Conservation (phyloP, 1,139 yeast genomes). For the Debaryomyces robertsiae region DNA sequence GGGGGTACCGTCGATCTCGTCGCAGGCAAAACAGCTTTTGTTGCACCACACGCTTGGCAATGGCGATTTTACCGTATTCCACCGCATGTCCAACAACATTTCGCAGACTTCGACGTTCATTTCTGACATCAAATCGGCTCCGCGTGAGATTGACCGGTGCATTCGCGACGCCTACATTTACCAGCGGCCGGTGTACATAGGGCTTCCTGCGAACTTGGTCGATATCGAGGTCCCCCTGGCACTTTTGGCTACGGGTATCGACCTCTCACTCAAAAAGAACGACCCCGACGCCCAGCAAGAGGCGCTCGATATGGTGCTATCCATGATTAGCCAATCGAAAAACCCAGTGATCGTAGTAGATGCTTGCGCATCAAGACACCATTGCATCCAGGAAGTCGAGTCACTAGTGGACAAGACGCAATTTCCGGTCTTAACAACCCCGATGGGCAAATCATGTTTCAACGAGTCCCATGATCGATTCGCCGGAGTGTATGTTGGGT, state of each 20-base stretch:
- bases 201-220: conserved; percentile 80
- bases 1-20: conserved; percentile 41
- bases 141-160: conserved; percentile 70
- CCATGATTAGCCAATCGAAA: conserved; percentile 55
- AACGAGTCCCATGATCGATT: conserved; percentile 72
- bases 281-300: conserved; percentile 73
- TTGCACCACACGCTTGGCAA: conserved; percentile 51
- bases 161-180: conserved; percentile 68
- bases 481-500: conserved; percentile 87
- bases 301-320: conserved; percentile 59
- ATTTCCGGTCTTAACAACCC: conserved; percentile 84
- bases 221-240: conserved; percentile 61
- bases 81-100: conserved; percentile 60
- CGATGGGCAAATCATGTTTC: conserved; percentile 86
- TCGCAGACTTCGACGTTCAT: conserved; percentile 66
- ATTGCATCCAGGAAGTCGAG: conserved; percentile 61
- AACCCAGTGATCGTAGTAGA: conserved; percentile 80
- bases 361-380: conserved; percentile 85
- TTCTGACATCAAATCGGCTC: conserved; percentile 63
- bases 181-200: conserved; percentile 84
- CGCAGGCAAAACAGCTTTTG: conserved; percentile 41
- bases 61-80: conserved; percentile 49
- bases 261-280: conserved; percentile 37
- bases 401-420: conserved; percentile 67
- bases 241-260: conserved; percentile 63